phyloP scores from a whole-genome alignment of 2,329 filamentous ascomycete species.

The Zasmidium citrigriseum region DNA sequence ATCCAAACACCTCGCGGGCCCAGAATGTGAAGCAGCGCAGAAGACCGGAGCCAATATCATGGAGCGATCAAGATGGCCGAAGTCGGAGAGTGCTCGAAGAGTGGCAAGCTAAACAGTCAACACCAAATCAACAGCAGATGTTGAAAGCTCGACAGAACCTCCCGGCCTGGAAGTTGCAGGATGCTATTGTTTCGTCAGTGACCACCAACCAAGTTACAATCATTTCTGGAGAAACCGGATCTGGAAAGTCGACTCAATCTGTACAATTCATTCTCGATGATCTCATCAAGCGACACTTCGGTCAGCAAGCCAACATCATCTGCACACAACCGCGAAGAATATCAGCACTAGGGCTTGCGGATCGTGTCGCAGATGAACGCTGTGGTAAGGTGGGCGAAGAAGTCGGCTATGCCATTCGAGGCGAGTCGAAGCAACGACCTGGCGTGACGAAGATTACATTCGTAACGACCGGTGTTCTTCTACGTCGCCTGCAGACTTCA shows the following conservation, averaged over 20 bases:
- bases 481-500: slow-evolving; percentile 87
- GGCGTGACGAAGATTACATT: slow-evolving; percentile 86
- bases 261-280: slow-evolving; percentile 96
- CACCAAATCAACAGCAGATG: slow-evolving; percentile 71
- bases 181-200: slow-evolving; percentile 75
- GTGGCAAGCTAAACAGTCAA: slow-evolving; percentile 70
- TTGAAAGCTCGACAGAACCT: slow-evolving; percentile 69
- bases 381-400: slow-evolving; percentile 81
- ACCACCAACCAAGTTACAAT: slow-evolving; percentile 83
- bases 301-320: slow-evolving; percentile 80
- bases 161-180: slow-evolving; percentile 83
- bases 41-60: slow-evolving; percentile 61
- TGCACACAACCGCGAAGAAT: slow-evolving; percentile 95
- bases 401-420: slow-evolving; percentile 87
- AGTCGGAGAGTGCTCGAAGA: slow-evolving; percentile 62
- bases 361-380: slow-evolving; percentile 90
- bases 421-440: slow-evolving; percentile 74
- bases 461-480: slow-evolving; percentile 89
- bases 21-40: slow-evolving; percentile 33
- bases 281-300: slow-evolving; percentile 74
- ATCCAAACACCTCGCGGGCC: slow-evolving; percentile 1
- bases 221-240: slow-evolving; percentile 94
- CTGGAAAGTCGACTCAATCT: slow-evolving; percentile 94
- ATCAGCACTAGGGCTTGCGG: slow-evolving; percentile 88
- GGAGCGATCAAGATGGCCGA: slow-evolving; percentile 58